phyloP scores from a whole-genome alignment of 208 protist species.

The Trichomonas tenax region DNA sequence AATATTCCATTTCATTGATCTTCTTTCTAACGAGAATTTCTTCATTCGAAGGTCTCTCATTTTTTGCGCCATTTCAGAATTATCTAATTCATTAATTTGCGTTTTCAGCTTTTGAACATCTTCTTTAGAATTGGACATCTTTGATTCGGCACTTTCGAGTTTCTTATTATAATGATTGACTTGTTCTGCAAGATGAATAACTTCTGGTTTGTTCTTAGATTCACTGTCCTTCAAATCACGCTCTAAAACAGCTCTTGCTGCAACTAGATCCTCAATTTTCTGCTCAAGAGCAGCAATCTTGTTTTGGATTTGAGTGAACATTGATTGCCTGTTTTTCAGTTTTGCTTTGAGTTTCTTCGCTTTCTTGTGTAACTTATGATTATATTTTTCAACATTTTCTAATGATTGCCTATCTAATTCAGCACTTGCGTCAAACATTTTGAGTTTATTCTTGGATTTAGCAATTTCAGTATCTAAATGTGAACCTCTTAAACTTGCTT shows the following conservation, averaged over 20 bases:
- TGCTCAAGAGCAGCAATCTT: not conserved
- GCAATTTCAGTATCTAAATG: not conserved
- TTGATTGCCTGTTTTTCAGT: not conserved
- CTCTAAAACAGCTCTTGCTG: not conserved
- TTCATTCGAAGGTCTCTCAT: not conserved
- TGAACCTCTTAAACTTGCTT: not conserved
- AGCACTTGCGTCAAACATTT: not conserved
- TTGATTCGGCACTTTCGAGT: not conserved
- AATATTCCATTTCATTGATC: not conserved
- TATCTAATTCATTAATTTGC: not conserved
- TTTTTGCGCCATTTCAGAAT: not conserved
- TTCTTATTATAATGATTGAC: not conserved
- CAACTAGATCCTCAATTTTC: not conserved
- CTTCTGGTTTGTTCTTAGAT: not conserved
- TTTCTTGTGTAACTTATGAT: not conserved
- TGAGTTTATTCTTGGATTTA: not conserved
- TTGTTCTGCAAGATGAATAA: not conserved
- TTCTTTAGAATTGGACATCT: not conserved
- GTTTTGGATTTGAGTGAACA: not conserved
- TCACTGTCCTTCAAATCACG: not conserved
- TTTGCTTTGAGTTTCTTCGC: not conserved
- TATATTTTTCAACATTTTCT: not conserved
- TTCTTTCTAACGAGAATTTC: not conserved
- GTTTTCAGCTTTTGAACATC: not conserved
- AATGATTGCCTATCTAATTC: not conserved